These are phyloP conservation scores for Mortierella sp. DNA, from an alignment of 371 early-diverging fungal genomes.

Conservation along the genomic window DNA sequence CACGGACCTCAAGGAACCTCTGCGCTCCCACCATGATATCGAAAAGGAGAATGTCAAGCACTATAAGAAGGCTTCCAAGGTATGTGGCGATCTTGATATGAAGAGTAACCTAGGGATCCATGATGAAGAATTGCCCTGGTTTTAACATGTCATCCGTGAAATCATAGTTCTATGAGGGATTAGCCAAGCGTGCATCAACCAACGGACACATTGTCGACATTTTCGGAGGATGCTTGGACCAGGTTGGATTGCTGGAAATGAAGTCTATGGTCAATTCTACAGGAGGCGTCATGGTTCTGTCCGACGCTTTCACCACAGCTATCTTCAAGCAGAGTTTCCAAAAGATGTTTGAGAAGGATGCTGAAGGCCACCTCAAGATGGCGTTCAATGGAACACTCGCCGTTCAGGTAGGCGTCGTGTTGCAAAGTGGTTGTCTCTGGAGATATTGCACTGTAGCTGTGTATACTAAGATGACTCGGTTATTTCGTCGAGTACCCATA, in stretches of 20 bases:
- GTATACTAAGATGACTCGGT: not conserved
- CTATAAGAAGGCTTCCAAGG: slow-evolving; percentile 91
- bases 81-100: not conserved
- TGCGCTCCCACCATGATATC: slow-evolving; percentile 98
- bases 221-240: slow-evolving; percentile 94
- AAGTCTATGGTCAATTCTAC: slow-evolving; percentile 92
- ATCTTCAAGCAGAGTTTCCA: slow-evolving; percentile 98
- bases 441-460: not conserved
- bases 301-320: slow-evolving; percentile 96
- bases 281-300: slow-evolving; percentile 96
- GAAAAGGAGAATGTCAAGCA: slow-evolving; percentile 96
- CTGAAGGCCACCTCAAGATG: slow-evolving; percentile 88
- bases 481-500: slow-evolving; percentile 39
- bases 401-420: slow-evolving; percentile 71
- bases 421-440: not conserved
- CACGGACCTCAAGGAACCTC: slow-evolving; percentile 92
- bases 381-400: slow-evolving; percentile 99
- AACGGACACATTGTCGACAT: slow-evolving; percentile 91
- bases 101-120: too few relatives aligned
- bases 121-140: not conserved
- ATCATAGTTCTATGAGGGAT: slow-evolving; percentile 88
- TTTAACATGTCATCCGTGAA: not conserved
- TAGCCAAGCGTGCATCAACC: slow-evolving; percentile 90
- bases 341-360: slow-evolving; percentile 91
- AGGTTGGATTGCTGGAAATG: slow-evolving; percentile 98